Conservation (phyloP, 2,329 filamentous ascomycete species). For the Colletotrichum navitas region DNA sequence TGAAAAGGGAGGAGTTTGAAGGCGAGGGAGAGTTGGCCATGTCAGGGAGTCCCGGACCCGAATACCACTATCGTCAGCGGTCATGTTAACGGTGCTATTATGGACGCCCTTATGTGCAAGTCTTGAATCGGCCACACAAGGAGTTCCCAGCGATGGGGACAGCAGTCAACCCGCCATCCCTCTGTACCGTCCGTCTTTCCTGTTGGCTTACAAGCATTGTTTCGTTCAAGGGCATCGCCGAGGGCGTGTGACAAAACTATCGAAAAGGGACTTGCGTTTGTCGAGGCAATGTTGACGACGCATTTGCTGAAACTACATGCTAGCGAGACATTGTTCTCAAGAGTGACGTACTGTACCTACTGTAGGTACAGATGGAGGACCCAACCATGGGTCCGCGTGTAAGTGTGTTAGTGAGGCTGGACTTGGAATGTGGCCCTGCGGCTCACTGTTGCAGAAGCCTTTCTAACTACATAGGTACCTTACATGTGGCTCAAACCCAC, state of each 20-base stretch:
- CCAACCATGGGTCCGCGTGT: not conserved
- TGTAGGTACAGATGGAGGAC: no score
- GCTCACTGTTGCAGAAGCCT: not conserved
- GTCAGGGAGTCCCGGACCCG: not conserved
- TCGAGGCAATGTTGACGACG: not conserved
- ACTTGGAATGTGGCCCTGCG: not conserved
- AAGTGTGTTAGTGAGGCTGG: slow-evolving; percentile 1
- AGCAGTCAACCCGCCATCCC: not conserved
- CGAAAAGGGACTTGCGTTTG: not conserved
- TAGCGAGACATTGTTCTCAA: slow-evolving; percentile 2
- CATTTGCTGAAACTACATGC: not conserved
- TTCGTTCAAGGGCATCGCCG: not conserved
- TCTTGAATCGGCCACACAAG: not conserved
- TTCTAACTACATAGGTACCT: no score
- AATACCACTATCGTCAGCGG: not conserved
- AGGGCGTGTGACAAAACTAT: not conserved
- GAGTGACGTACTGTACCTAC: not conserved
- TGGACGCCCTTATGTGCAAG: not conserved
- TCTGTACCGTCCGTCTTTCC: not conserved
- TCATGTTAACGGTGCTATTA: not conserved
- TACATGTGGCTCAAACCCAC: not conserved
- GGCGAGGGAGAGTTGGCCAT: not conserved
- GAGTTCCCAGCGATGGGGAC: not conserved
- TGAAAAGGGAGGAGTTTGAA: not conserved
- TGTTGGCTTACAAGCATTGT: not conserved